phyloP scores from a whole-genome alignment of 805 yeast genomes.

The Nakazawaea peltata region DNA sequence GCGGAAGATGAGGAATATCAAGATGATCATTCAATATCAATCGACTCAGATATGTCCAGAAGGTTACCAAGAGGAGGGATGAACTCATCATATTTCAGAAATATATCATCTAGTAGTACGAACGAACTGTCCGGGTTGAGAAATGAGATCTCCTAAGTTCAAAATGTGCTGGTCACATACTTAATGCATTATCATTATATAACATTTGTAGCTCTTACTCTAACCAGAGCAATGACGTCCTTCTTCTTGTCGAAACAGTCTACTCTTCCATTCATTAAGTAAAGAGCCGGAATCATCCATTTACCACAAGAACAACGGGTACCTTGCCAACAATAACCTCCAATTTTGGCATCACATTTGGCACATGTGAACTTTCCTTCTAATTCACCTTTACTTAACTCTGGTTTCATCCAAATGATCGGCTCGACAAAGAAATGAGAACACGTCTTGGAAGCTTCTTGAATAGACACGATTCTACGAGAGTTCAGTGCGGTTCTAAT shows the following conservation, averaged over 20 bases:
- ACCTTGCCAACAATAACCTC: conserved; percentile 93
- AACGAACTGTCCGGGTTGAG: conserved; percentile 1
- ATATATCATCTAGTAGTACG: conserved; percentile 2
- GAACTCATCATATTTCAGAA: neutral
- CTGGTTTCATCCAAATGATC: conserved; percentile 83
- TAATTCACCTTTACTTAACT: conserved; percentile 60
- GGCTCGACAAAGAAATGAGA: conserved; percentile 89
- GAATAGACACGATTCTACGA: conserved; percentile 48
- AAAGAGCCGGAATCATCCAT: conserved; percentile 93
- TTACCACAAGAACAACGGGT: conserved; percentile 89
- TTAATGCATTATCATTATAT: neutral
- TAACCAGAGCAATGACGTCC: conserved; percentile 9
- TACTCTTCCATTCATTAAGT: conserved; percentile 71
- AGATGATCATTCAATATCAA: conserved; percentile 23
- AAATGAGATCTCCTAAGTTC: conserved; percentile 11
- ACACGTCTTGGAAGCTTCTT: conserved; percentile 54
- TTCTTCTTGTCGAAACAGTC: conserved; percentile 41
- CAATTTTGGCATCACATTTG: conserved; percentile 76
- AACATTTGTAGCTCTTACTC: conserved; percentile 8
- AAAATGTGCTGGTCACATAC: neutral
- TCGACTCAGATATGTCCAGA: conserved; percentile 12
- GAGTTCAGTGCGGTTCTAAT: conserved; percentile 56
- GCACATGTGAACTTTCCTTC: conserved; percentile 89
- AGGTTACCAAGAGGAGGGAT: neutral
- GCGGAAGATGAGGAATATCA: conserved; percentile 29